Percentiles rank a stretch among this genome's conserved stretches.
phyloP scores from a whole-genome alignment of 2,329 filamentous ascomycete species.

The Thielaviopsis ethacetica region DNA sequence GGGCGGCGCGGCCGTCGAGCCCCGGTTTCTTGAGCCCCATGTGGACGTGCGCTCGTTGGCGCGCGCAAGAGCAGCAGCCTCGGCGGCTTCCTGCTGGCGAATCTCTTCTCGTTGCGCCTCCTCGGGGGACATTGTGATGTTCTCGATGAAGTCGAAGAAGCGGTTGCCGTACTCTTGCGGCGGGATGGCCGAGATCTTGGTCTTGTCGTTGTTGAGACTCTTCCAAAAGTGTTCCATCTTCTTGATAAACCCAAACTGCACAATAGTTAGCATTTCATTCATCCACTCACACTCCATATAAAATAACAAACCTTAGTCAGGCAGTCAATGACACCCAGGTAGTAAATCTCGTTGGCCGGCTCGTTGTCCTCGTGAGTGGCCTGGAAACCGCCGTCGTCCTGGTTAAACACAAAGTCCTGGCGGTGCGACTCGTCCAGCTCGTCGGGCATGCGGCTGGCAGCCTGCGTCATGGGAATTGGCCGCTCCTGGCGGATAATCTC shows the following conservation, averaged over 20 bases:
- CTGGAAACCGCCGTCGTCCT: constrained; percentile 81
- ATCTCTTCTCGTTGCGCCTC: constrained; percentile 37
- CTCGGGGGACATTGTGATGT: constrained; percentile 79
- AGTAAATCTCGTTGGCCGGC: constrained; percentile 86
- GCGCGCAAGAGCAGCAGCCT: constrained; percentile 19
- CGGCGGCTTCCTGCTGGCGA: constrained; percentile 34
- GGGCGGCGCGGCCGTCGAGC: constrained; percentile 21
- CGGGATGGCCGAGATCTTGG: constrained; percentile 81
- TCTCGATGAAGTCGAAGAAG: constrained; percentile 82
- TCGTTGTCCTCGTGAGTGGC: constrained; percentile 82
- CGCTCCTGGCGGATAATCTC: constrained; percentile 87
- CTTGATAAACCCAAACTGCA: constrained; percentile 81
- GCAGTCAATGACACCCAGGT: constrained; percentile 95
- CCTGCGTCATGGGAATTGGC: constrained; percentile 81
- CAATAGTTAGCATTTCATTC: constrained; percentile 1
- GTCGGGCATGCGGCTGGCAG: constrained; percentile 73
- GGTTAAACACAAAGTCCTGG: constrained; percentile 66
- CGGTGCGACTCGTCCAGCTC: constrained; percentile 64
- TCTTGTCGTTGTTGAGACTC: constrained; percentile 66
- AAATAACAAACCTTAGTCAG: constrained; percentile 67
- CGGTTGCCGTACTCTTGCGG: constrained; percentile 84
- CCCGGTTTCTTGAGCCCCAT: constrained; percentile 21
- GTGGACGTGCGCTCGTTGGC: constrained; percentile 20
- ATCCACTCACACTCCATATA: constrained; percentile 16
- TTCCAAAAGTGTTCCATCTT: constrained; percentile 96